Evolutionary conservation across 1,284 basidiomycete species (phyloP), one percentile per base, ranked within the genome.

Genomic region (Cutaneotrichosporon sp.): DNA sequence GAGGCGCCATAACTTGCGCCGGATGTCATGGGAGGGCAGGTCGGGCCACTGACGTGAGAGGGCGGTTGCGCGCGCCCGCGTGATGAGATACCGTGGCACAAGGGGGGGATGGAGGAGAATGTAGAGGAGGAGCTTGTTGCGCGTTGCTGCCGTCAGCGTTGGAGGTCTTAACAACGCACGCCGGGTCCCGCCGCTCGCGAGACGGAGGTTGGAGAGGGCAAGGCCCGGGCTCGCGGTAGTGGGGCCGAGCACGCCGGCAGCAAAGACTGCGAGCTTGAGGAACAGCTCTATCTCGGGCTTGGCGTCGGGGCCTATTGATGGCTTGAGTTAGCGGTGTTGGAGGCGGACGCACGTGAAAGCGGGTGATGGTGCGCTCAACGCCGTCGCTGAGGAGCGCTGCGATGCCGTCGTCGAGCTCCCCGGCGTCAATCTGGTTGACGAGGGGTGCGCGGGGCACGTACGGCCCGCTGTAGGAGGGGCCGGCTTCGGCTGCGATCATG

Each of bases 391-490:
- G 84, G 64, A 97, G 82, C 29, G 87, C 84, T 20, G 90, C 86
- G 18, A 99, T 85, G 68, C 98, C 94, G 63, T 89, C 87, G 80
- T 99, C 97, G 50, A 99, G 85, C 31, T 95, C 83, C 70, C 94
- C 89, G 1, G 95, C 88, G 78, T 99, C 97, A 52, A 98, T 86
- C 79, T 97, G 92, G 27, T 89, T 89, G 45, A 98, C 93, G 56
- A 95, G 89, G 33, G 87, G 83, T 8, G 89, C 82, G 24, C 87
- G 76, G 11, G 59, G 58, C 38, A 56, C 60, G 50, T 66, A 63
- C 4, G 53, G 36, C 20, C 55, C 33, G 29, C 43, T 50, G 13
- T 31, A 22, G 11, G 45, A 20, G 20, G 52, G 16, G 24, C 25
- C 43, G 20, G 47, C 50, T 14, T 49, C 43, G 11, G 22, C 34